Conservation (phyloP, 257 asterid genomes). For the Verbena officinalis region DNA sequence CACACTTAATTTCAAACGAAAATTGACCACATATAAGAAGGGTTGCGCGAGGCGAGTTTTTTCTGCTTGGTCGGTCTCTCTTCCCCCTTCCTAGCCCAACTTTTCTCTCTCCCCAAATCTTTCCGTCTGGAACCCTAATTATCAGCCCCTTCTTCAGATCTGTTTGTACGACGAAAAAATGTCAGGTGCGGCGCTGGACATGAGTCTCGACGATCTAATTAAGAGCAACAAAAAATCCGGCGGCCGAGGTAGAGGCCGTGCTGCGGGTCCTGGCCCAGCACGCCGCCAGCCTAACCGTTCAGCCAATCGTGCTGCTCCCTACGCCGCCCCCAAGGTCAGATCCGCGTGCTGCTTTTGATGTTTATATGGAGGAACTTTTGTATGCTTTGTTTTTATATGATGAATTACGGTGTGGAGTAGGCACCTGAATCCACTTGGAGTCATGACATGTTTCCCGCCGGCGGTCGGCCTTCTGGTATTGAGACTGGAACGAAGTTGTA, state of each 20-base stretch:
- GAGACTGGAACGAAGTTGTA: constrained; percentile 98
- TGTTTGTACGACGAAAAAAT: constrained; percentile 36
- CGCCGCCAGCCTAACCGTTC: constrained; percentile 72
- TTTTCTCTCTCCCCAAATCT: constrained; percentile 22
- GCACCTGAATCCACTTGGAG: constrained; percentile 92
- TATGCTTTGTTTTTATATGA: constrained; percentile 6
- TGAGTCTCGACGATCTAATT: constrained; percentile 91
- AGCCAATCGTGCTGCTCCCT: constrained; percentile 70
- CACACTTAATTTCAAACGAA: too few relatives aligned
- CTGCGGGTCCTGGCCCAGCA: constrained; percentile 77
- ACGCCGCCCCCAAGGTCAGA: constrained; percentile 72
- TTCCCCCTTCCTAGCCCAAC: constrained; percentile 24
- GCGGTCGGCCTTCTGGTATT: constrained; percentile 64
- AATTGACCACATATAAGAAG: too few relatives aligned
- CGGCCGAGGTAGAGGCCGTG: constrained; percentile 58
- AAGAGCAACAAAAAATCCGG: constrained; percentile 77
- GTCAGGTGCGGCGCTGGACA: constrained; percentile 88
- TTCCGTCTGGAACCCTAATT: constrained; percentile 41
- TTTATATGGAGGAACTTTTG: neutral
- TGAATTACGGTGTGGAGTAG: constrained; percentile 38
- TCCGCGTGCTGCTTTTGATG: constrained; percentile 27
- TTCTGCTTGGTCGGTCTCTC: constrained; percentile 21
- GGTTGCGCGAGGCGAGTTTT: too few relatives aligned
- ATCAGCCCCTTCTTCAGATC: constrained; percentile 28
- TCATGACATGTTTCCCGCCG: constrained; percentile 72